A percentile compares a stretch with the other conserved stretches of the same genome.
Conservation (phyloP, 1,284 basidiomycete species). For the Ceratobasidium sp. region DNA sequence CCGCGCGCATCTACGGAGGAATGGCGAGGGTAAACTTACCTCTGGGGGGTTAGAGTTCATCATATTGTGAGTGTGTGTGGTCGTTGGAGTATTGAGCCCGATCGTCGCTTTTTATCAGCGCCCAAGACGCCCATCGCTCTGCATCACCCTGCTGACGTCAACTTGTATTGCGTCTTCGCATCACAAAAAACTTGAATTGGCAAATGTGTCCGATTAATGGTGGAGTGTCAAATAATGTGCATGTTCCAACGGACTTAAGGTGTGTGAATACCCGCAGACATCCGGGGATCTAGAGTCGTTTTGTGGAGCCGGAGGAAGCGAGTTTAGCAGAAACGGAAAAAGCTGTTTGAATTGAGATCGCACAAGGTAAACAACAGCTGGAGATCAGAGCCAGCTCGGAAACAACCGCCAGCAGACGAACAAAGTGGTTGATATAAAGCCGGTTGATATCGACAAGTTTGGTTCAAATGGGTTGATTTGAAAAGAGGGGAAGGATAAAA, state of each 20-base stretch:
- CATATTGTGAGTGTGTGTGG: background rate
- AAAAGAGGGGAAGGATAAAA: constrained; percentile 7
- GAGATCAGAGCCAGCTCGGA: constrained; percentile 34
- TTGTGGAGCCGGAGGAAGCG: no score
- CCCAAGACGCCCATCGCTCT: constrained; percentile 1
- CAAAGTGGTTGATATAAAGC: background rate
- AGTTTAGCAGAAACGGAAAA: background rate
- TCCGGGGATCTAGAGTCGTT: no score
- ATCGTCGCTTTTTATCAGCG: background rate
- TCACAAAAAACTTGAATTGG: background rate
- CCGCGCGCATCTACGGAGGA: background rate
- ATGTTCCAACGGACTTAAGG: background rate
- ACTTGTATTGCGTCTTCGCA: background rate
- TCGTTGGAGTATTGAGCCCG: constrained; percentile 5
- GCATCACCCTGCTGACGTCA: constrained; percentile 9
- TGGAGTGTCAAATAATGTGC: background rate
- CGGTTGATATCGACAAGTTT: constrained; percentile 12
- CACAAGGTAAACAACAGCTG: constrained; percentile 8
- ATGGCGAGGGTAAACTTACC: background rate
- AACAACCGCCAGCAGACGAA: background rate
- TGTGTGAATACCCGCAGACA: no score
- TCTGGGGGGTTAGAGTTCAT: constrained; percentile 23
- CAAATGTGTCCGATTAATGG: background rate
- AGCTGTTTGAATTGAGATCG: background rate
- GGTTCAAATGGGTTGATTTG: background rate